These are phyloP conservation scores for Alternaria panax DNA, from an alignment of 2,329 filamentous ascomycete genomes.

Conservation along the genomic window DNA sequence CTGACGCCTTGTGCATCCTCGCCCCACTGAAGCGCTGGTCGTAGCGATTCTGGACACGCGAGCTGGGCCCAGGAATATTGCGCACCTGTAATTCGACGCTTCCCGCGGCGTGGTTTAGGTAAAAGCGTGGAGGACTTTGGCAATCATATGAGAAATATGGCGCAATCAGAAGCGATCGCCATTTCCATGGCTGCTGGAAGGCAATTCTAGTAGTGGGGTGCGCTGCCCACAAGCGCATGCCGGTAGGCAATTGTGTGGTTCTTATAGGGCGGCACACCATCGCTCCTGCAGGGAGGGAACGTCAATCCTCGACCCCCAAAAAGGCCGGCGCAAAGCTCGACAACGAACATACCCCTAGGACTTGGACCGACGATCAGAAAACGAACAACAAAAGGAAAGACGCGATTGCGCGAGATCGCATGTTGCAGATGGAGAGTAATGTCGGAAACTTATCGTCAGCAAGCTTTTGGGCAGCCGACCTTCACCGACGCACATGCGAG, in stretches of 20 bases:
- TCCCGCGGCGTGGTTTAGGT: constrained; percentile 23
- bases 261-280: constrained; percentile 42
- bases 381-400: constrained; percentile 11
- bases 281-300: constrained; percentile 32
- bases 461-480: constrained; percentile 48
- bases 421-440: constrained; percentile 49
- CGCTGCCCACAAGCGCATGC: constrained; percentile 27
- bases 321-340: constrained; percentile 23
- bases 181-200: constrained; percentile 18
- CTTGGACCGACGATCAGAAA: constrained; percentile 2
- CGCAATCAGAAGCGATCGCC: constrained; percentile 31
- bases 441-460: constrained; percentile 41
- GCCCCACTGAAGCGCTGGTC: constrained; percentile 1
- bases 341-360: constrained; percentile 22
- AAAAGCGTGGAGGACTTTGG: constrained; percentile 31
- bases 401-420: constrained; percentile 17
- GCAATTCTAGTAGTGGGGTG: constrained; percentile 30
- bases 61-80: neutral
- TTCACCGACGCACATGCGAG: constrained; percentile 47
- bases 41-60: constrained; percentile 8
- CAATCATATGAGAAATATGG: constrained; percentile 25
- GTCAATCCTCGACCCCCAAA: constrained; percentile 28
- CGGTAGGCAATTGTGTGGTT: constrained; percentile 27
- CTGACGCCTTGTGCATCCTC: neutral
- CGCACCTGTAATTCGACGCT: neutral